Base-by-base conservation (phyloP, 139 green algal species). In the Microglena sp. region DNA sequence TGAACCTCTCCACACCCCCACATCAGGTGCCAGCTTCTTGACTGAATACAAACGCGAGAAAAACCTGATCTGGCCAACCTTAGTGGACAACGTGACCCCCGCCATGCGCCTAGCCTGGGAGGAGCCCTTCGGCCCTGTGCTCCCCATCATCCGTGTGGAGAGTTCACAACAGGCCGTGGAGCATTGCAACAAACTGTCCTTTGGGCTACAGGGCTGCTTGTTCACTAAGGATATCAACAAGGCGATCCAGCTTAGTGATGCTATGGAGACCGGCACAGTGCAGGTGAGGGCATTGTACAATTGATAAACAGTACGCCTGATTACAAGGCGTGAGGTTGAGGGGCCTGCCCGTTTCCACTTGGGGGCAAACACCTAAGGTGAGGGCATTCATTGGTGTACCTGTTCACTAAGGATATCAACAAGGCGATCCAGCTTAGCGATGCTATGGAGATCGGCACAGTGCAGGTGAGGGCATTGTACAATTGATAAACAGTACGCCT, bases 101-200 rank as follows among this genome's bases (percentile, higher is more conserved):
- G 85, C 88, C 62, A 97, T 97, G 92, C 82, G 88, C 31, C 66
- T 98, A 33, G 83, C 87, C 28, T 95, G 90, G 89, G 92, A 97
- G 80, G 92, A 97, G 83, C 92, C 92, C 5, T 98, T 98, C 75
- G 92, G 92, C 3, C 92, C 92, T 5, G 84, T 98, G 44, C 62
- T 98, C 67, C 92, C 92, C 27, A 77, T 98, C 36, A 86, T 97
- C 60, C 77, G 91, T 21, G 84, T 97, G 32, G 59, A 74, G 33
- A 80, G 6, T 26, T 69, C 86, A 26, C 77, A 91, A n/a, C 75
- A 89, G 70, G 92, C 85, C 5, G 76, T 98, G 30, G 73, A 80
- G 57, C 87, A 95, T 77, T 90, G 82, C 75, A 98, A 98, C 70
- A 69, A 73, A 27, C 87, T 69, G 11, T 15, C 11, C 15, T 15